A percentile compares a stretch with the other conserved stretches of the same genome.
Conservation (phyloP, 2,329 filamentous ascomycete genomes). For the Aaosphaeria pasadenensis region DNA sequence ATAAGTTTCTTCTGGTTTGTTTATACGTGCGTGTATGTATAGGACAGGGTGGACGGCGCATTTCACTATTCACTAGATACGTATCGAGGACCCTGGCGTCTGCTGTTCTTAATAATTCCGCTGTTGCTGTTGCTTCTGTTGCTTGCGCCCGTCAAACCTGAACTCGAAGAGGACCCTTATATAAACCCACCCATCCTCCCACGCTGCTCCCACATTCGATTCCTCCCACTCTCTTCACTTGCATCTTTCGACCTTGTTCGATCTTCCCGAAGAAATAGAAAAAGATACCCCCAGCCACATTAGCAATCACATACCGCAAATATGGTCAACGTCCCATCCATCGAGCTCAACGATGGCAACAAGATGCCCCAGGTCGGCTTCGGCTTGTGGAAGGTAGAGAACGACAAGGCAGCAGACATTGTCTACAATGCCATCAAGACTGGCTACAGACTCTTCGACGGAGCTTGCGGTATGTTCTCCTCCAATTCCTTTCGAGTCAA, state of each 20-base stretch:
- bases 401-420: conserved; percentile 26
- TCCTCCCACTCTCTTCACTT: conserved; percentile 5
- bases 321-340: conserved; percentile 19
- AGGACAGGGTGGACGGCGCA: no score
- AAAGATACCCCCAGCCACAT: background rate
- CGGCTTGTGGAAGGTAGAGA: conserved; percentile 34
- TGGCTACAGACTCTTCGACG: conserved; percentile 37
- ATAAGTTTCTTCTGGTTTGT: no score
- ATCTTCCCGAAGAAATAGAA: background rate
- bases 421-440: conserved; percentile 37
- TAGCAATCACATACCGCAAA: background rate
- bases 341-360: conserved; percentile 34
- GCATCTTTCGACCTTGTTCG: background rate
- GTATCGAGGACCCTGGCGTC: no score
- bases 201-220: no score
- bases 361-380: conserved; percentile 36
- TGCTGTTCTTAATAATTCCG: no score
- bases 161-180: no score
- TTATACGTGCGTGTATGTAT: no score
- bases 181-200: no score
- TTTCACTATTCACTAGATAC: no score
- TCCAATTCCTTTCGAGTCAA: background rate
- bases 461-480: conserved; percentile 31
- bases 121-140: no score
- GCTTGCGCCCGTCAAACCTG: no score